These are phyloP conservation scores for Naganishia cerealis DNA, from an alignment of 1,284 basidiomycete species.

Conservation along the genomic window DNA sequence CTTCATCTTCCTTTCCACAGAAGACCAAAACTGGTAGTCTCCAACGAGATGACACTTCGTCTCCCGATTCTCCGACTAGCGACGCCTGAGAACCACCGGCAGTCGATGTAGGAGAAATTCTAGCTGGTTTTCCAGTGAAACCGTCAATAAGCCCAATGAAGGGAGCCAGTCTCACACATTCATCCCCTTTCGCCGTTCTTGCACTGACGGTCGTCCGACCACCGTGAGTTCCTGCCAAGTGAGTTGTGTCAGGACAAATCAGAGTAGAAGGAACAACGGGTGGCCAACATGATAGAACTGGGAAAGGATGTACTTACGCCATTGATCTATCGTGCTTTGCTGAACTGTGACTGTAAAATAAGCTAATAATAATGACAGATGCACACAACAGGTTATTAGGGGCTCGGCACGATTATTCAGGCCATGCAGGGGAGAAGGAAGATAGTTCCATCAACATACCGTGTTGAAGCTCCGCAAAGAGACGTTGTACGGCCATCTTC, in stretches of 20 bases:
- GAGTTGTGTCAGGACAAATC: neutral
- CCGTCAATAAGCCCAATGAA: slow-evolving; percentile 10
- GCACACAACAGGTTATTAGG: neutral
- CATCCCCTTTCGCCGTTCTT: slow-evolving; percentile 1
- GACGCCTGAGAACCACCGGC: neutral
- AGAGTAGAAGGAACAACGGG: neutral
- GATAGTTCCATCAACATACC: neutral
- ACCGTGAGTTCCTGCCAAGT: neutral
- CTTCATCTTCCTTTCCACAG: slow-evolving; percentile 12
- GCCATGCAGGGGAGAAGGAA: neutral
- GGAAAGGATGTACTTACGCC: slow-evolving; percentile 1
- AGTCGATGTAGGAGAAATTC: neutral
- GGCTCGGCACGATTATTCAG: too few relatives aligned
- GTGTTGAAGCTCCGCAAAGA: neutral
- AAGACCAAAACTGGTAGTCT: slow-evolving; percentile 14
- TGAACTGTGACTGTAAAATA: slow-evolving; percentile 20
- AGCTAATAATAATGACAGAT: neutral
- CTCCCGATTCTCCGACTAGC: neutral
- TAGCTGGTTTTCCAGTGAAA: slow-evolving; percentile 9
- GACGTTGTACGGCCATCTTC: neutral
- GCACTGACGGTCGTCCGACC: slow-evolving; percentile 22
- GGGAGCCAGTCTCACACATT: neutral
- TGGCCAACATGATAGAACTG: neutral
- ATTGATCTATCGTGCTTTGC: slow-evolving; percentile 11
- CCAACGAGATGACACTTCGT: neutral